A percentile compares a stretch with the other conserved stretches of the same genome.
Evolutionary conservation across 2,329 filamentous ascomycete species (phyloP).

Genomic region (Boeremia exigua): DNA sequence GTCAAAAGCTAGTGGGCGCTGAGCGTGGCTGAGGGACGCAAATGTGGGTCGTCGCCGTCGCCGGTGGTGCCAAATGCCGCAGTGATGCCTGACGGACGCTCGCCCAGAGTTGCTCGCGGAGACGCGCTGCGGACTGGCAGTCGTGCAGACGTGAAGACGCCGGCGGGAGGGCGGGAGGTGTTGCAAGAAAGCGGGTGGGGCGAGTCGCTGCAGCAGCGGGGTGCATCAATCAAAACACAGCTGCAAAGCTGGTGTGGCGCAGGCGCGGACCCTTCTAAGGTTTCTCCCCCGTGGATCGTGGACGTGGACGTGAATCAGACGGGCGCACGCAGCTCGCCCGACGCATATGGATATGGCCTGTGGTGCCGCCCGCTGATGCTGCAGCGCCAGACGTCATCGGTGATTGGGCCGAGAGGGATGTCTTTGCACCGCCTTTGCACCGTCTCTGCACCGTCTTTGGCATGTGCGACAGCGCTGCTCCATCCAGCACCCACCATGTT

Average conservation of each 20-base stretch:
- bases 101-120: slow-evolving; percentile 9
- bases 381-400: slow-evolving; percentile 15
- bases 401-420: slow-evolving; percentile 21
- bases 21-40: slow-evolving; percentile 30
- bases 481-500: too few species aligned
- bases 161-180: slow-evolving; percentile 4
- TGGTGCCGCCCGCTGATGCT: slow-evolving; percentile 21
- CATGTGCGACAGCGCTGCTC: slow-evolving; percentile 19
- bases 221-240: slow-evolving; percentile 16
- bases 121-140: slow-evolving; percentile 6
- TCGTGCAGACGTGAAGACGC: too few species aligned
- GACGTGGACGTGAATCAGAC: background rate
- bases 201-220: slow-evolving; percentile 9
- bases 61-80: slow-evolving; percentile 21
- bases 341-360: slow-evolving; percentile 16
- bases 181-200: slow-evolving; percentile 11
- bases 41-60: slow-evolving; percentile 14
- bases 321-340: background rate
- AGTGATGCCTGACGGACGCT: slow-evolving; percentile 25
- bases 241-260: slow-evolving; percentile 14
- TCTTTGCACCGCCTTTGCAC: slow-evolving; percentile 6
- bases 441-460: slow-evolving; percentile 6
- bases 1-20: slow-evolving; percentile 30
- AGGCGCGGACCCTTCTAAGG: slow-evolving; percentile 1
- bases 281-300: background rate